Conservation (phyloP, 306 rosid species). For the Castanea sativa region DNA sequence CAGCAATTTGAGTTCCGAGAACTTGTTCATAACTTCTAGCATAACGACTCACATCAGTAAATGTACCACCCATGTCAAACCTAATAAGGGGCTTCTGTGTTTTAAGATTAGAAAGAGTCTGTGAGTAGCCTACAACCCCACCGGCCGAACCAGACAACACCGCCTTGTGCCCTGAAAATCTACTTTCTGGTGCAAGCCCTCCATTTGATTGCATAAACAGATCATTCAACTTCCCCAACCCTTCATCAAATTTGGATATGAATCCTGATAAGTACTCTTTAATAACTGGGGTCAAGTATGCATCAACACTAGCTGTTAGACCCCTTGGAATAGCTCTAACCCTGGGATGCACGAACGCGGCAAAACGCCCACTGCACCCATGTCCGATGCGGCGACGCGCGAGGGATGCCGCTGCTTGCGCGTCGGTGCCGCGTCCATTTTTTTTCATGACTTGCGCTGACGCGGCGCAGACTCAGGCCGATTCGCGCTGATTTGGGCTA, state of each 20-base stretch:
- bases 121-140: conserved; percentile 97
- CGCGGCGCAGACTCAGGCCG: too few species aligned
- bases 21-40: conserved; percentile 93
- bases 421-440: too few species aligned
- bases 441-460: too few species aligned
- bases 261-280: conserved; percentile 91
- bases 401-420: too few species aligned
- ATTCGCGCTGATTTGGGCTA: too few species aligned
- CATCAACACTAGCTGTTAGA: conserved; percentile 92
- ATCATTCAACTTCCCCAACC: conserved; percentile 65
- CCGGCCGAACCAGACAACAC: conserved; percentile 98
- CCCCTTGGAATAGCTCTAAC: too few species aligned
- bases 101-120: conserved; percentile 80
- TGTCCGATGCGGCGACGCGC: too few species aligned
- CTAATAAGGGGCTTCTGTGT: conserved; percentile 85
- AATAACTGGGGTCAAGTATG: conserved; percentile 88
- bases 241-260: conserved; percentile 83
- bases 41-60: conserved; percentile 96
- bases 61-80: conserved; percentile 98
- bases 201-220: conserved; percentile 98
- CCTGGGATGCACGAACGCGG: too few species aligned
- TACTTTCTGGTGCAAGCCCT: conserved; percentile 89
- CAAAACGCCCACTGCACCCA: too few species aligned
- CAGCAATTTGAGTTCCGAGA: conserved; percentile 87
- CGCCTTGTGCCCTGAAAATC: conserved; percentile 94